phyloP scores from a whole-genome alignment of 2,329 filamentous ascomycete genomes.

The Paecilomyces dactylethromorphus region DNA sequence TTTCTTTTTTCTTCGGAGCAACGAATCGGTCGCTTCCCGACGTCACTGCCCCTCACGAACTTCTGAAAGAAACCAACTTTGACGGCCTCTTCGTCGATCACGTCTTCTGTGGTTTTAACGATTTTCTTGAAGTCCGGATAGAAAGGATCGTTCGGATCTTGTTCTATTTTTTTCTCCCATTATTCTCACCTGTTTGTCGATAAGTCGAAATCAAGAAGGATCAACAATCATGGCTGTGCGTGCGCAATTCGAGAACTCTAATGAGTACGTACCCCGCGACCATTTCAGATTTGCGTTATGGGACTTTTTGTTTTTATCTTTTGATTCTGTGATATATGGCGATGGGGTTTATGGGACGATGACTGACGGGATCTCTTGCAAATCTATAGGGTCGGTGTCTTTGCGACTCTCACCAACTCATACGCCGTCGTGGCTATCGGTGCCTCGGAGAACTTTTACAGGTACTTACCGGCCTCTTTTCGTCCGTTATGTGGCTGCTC shows the following conservation, averaged over 20 bases:
- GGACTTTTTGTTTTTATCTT: neutral
- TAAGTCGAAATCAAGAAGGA: neutral
- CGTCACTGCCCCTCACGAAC: slow-evolving; percentile 2
- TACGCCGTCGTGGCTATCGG: slow-evolving; percentile 92
- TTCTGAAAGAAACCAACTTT: slow-evolving; percentile 4
- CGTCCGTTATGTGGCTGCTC: neutral
- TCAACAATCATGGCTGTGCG: slow-evolving; percentile 39
- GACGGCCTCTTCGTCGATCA: neutral
- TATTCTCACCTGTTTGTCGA: neutral
- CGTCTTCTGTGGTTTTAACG: neutral
- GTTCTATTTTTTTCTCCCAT: neutral
- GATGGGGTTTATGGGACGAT: neutral
- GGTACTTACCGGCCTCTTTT: slow-evolving; percentile 35
- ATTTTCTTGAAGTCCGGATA: neutral
- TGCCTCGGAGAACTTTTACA: slow-evolving; percentile 98
- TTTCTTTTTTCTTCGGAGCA: neutral
- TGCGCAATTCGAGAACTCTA: slow-evolving; percentile 46
- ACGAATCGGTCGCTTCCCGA: neutral
- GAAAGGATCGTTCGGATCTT: neutral
- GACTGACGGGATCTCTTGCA: neutral
- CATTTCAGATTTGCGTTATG: neutral
- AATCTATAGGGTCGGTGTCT: slow-evolving; percentile 76
- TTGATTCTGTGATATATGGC: neutral
- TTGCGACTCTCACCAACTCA: slow-evolving; percentile 92
- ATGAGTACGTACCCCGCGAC: slow-evolving; percentile 32